phyloP scores from a whole-genome alignment of 2,329 filamentous ascomycete genomes.

The Fusarium keratoplasticum region DNA sequence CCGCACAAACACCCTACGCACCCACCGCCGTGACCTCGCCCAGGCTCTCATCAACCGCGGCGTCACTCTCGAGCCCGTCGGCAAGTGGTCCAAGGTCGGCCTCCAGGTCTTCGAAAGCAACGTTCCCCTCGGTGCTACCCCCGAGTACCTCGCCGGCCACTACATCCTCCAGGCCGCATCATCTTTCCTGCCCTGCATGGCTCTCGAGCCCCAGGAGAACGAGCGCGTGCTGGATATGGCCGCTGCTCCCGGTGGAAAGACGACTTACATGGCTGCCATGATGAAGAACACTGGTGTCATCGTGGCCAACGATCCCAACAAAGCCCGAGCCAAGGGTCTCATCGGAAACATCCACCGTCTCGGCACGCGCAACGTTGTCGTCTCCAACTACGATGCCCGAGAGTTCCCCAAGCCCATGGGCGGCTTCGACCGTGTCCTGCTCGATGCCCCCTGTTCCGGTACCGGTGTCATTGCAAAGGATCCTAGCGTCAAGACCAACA shows the following conservation, averaged over 20 bases:
- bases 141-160: constrained; percentile 96
- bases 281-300: constrained; percentile 97
- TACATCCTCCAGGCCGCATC: constrained; percentile 98
- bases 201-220: constrained; percentile 90
- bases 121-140: constrained; percentile 88
- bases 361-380: constrained; percentile 91
- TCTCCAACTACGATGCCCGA: constrained; percentile 94
- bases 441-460: constrained; percentile 95
- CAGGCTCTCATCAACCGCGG: constrained; percentile 96
- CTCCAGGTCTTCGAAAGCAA: constrained; percentile 95
- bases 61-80: constrained; percentile 94
- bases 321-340: constrained; percentile 91
- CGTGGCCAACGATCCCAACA: constrained; percentile 97
- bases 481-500: constrained; percentile 96
- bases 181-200: constrained; percentile 98
- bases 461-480: constrained; percentile 99
- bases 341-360: constrained; percentile 98
- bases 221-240: constrained; percentile 96
- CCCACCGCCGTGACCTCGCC: constrained; percentile 81
- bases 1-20: constrained; percentile 93
- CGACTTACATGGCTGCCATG: constrained; percentile 93
- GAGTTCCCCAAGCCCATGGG: constrained; percentile 96
- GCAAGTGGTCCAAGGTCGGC: constrained; percentile 98
- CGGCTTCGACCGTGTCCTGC: constrained; percentile 92
- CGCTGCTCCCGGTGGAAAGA: constrained; percentile 94